Evolutionary conservation across 169 alveolate genomes (phyloP).

Genomic region (Cryptosporidium sp.): DNA sequence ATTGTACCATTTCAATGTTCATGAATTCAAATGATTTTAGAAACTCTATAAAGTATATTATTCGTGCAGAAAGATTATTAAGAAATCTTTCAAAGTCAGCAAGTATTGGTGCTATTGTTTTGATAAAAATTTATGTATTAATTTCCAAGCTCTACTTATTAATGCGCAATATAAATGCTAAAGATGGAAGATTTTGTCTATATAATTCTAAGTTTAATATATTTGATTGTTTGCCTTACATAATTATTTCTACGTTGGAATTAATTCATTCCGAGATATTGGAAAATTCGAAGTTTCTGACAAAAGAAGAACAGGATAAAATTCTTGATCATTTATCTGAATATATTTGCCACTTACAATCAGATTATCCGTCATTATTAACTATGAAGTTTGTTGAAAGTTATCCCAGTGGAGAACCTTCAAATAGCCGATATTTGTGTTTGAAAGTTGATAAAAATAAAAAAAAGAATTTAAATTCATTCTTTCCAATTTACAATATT

Average conservation of each 20-base stretch:
- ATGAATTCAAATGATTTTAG: conserved; percentile 3
- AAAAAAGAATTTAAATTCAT: background rate
- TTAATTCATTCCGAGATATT: conserved; percentile 5
- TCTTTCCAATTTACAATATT: conserved; percentile 14
- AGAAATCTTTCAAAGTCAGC: background rate
- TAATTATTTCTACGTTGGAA: conserved; percentile 14
- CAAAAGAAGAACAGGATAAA: background rate
- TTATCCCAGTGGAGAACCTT: background rate
- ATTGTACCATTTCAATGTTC: conserved; percentile 18
- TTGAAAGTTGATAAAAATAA: background rate
- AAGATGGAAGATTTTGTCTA: background rate
- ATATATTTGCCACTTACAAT: background rate
- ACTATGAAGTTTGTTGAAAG: background rate
- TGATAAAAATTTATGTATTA: conserved; percentile 19
- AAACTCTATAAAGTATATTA: background rate
- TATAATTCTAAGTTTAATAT: background rate
- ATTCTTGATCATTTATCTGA: conserved; percentile 35
- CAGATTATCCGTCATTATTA: conserved; percentile 10
- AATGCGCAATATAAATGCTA: conserved; percentile 9
- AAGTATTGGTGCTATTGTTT: background rate
- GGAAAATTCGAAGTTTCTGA: background rate
- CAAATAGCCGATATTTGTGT: background rate
- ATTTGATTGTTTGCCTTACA: conserved; percentile 23
- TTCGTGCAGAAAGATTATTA: conserved; percentile 13
- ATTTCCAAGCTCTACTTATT: conserved; percentile 32